A percentile compares a stretch with the other conserved stretches of the same genome.
These are phyloP conservation scores for Protea cynaroides DNA, from an alignment of 164 flowering plant species.

Conservation along the genomic window DNA sequence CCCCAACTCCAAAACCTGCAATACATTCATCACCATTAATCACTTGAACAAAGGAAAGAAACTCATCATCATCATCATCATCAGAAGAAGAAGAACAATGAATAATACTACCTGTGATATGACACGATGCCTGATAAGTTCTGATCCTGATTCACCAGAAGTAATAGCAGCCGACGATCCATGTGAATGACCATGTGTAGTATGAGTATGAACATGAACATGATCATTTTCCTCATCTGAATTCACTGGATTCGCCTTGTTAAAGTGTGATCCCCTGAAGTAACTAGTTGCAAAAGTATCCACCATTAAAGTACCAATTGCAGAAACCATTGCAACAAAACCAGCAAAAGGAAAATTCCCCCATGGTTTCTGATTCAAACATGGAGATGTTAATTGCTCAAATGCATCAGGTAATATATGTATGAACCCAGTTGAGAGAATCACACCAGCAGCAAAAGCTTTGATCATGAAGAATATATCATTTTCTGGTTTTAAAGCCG, in stretches of 20 bases:
- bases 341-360: slow-evolving; percentile 26
- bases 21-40: not conserved
- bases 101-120: slow-evolving; percentile 15
- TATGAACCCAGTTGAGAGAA: slow-evolving; percentile 12
- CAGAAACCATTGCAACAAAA: slow-evolving; percentile 28
- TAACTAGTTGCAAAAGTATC: slow-evolving; percentile 27
- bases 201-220: slow-evolving; percentile 10
- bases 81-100: not conserved
- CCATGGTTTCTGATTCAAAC: slow-evolving; percentile 27
- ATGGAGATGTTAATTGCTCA: slow-evolving; percentile 22
- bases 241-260: slow-evolving; percentile 5
- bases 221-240: slow-evolving; percentile 8
- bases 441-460: slow-evolving; percentile 39
- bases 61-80: too few species aligned
- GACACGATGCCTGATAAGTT: slow-evolving; percentile 16
- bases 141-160: not conserved
- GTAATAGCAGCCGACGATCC: slow-evolving; percentile 2
- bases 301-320: slow-evolving; percentile 29
- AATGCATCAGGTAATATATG: slow-evolving; percentile 44
- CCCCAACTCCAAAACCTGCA: slow-evolving; percentile 24
- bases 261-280: slow-evolving; percentile 15
- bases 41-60: too few species aligned
- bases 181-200: slow-evolving; percentile 20
- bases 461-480: slow-evolving; percentile 31
- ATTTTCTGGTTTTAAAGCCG: slow-evolving; percentile 23